Percentiles rank a stretch among this genome's conserved stretches.
Conservation (phyloP, 202 grass and related monocot genomes). For the Digitaria exilis region DNA sequence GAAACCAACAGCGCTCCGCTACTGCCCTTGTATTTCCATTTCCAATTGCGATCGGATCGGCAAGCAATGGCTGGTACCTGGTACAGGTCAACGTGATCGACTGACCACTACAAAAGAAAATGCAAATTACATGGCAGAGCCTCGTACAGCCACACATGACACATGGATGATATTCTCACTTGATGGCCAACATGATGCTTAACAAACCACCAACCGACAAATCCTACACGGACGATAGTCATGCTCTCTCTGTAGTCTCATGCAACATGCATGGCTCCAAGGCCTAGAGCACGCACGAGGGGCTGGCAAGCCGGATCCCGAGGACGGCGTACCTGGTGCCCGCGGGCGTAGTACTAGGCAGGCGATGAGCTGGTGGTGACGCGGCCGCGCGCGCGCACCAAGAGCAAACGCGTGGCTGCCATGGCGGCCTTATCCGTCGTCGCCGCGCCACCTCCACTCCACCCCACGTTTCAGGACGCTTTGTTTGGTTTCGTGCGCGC, state of each 20-base stretch:
- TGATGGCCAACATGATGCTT: not conserved
- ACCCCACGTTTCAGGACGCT: not conserved
- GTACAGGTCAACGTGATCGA: not conserved
- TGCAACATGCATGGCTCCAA: conserved; percentile 6
- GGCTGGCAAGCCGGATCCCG: not conserved
- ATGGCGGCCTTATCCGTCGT: conserved; percentile 53
- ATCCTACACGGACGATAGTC: conserved; percentile 15
- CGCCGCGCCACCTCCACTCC: conserved; percentile 19
- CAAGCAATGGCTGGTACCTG: not conserved
- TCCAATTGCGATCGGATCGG: not conserved
- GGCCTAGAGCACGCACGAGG: not conserved
- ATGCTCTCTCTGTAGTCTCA: not conserved
- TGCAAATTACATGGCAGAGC: not conserved
- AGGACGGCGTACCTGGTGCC: not conserved
- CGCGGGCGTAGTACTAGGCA: not conserved
- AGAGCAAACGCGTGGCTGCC: conserved; percentile 44
- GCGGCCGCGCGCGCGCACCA: conserved; percentile 40
- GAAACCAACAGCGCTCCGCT: too few species aligned
- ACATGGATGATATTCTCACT: not conserved
- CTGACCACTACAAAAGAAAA: not conserved
- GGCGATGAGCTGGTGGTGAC: conserved; percentile 53
- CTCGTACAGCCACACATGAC: not conserved
- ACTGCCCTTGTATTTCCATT: too few species aligned
- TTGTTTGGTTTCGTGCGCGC: not conserved
- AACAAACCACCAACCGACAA: not conserved